phyloP scores from a whole-genome alignment of 306 rosid species.

The Trifolium fragiferum region DNA sequence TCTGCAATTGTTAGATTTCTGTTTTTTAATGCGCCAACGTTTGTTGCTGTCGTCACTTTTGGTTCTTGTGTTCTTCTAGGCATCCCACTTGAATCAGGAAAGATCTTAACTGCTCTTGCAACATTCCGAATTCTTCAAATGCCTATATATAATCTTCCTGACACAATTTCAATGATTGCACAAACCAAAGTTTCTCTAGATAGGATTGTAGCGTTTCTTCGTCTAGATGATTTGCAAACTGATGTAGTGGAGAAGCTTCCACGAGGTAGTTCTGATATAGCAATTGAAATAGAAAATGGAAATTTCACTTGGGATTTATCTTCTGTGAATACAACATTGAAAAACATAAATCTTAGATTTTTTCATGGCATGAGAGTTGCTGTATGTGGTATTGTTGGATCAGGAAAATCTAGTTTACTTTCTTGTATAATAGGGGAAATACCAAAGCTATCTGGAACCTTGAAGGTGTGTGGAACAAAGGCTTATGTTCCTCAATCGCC shows the following conservation, averaged over 20 bases:
- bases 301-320: constrained; percentile 85
- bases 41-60: constrained; percentile 76
- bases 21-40: constrained; percentile 76
- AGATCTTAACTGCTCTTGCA: constrained; percentile 87
- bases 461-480: constrained; percentile 78
- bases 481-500: constrained; percentile 92
- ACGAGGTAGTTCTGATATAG: constrained; percentile 57
- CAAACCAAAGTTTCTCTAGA: constrained; percentile 88
- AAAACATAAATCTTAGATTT: constrained; percentile 57
- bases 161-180: constrained; percentile 70
- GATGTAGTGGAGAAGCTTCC: constrained; percentile 73
- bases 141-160: constrained; percentile 73
- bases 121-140: constrained; percentile 83
- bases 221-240: constrained; percentile 67
- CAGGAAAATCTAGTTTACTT: constrained; percentile 87
- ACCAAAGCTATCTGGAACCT: constrained; percentile 68
- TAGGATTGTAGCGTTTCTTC: constrained; percentile 74
- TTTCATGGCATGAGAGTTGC: constrained; percentile 76
- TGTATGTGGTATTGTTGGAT: constrained; percentile 86
- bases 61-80: constrained; percentile 72
- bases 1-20: constrained; percentile 56
- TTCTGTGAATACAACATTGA: constrained; percentile 54
- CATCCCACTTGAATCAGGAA: constrained; percentile 87
- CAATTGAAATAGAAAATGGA: constrained; percentile 68
- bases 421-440: constrained; percentile 84